phyloP scores from a whole-genome alignment of 2,329 filamentous ascomycete genomes.

The Xylaria sp. region DNA sequence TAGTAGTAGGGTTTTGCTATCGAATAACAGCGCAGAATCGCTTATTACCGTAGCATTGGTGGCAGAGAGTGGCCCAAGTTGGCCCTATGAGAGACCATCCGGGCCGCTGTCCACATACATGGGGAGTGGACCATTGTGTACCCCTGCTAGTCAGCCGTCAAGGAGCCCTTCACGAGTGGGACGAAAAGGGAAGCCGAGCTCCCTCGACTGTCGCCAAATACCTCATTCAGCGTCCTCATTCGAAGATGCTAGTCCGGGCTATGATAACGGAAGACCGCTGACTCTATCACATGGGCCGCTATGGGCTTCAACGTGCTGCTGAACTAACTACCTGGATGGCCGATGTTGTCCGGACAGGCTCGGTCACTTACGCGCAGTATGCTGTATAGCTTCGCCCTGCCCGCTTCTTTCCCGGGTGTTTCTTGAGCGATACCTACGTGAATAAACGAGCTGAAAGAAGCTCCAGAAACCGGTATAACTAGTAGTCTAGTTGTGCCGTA shows the following conservation, averaged over 20 bases:
- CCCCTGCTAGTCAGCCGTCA: constrained; percentile 48
- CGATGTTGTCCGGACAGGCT: constrained; percentile 13
- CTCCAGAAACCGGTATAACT: constrained; percentile 14
- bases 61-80: constrained; percentile 48
- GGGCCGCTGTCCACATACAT: constrained; percentile 46
- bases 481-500: too few relatives aligned
- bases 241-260: constrained; percentile 39
- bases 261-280: constrained; percentile 34
- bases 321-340: constrained; percentile 16
- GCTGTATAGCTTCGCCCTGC: not conserved
- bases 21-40: constrained; percentile 48
- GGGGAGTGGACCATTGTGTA: constrained; percentile 41
- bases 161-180: constrained; percentile 42
- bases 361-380: not conserved
- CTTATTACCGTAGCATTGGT: constrained; percentile 46
- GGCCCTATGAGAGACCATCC: constrained; percentile 50
- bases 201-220: constrained; percentile 44
- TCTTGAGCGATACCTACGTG: constrained; percentile 26
- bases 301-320: constrained; percentile 26
- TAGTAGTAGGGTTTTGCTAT: constrained; percentile 42
- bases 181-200: constrained; percentile 45
- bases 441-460: constrained; percentile 38
- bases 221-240: constrained; percentile 46
- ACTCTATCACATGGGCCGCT: constrained; percentile 35
- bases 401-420: constrained; percentile 19